phyloP scores from a whole-genome alignment of 2,329 filamentous ascomycete genomes.

The Xylaria sp. region DNA sequence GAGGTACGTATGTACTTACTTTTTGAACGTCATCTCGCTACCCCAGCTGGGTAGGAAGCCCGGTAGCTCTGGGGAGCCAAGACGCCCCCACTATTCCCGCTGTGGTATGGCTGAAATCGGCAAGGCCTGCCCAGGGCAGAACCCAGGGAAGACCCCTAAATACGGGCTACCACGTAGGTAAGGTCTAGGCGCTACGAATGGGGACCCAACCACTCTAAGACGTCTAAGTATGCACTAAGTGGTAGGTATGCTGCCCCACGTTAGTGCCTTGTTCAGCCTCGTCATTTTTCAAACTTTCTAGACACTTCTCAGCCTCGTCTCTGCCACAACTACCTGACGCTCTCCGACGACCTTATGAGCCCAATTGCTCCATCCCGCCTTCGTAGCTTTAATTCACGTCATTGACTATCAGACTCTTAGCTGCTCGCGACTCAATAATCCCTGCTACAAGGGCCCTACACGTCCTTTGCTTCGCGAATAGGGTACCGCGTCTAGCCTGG shows the following conservation, averaged over 20 bases:
- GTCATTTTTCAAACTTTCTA: conserved; percentile 36
- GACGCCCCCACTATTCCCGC: not conserved
- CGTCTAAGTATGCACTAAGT: not conserved
- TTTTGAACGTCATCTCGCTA: not conserved
- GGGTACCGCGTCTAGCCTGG: conserved; percentile 3
- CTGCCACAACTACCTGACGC: conserved; percentile 8
- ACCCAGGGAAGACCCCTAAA: not conserved
- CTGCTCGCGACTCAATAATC: not conserved
- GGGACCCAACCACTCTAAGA: no score
- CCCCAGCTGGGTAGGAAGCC: no score
- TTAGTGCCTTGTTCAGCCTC: conserved; percentile 34
- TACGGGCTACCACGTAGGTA: not conserved
- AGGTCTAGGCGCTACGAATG: not conserved
- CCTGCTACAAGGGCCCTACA: not conserved
- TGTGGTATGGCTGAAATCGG: not conserved
- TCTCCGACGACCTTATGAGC: conserved; percentile 12
- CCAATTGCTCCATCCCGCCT: conserved; percentile 20
- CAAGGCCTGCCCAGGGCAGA: no score
- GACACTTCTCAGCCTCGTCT: conserved; percentile 39
- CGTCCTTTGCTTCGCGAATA: conserved; percentile 7
- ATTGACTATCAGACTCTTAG: not conserved
- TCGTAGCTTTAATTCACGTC: conserved; percentile 5
- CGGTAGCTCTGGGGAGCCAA: not conserved
- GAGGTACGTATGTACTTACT: not conserved
- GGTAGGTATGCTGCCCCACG: conserved; percentile 1